Evolutionary conservation across 2,329 filamentous ascomycete genomes (phyloP).

Genomic region (Fusarium denticulatum): DNA sequence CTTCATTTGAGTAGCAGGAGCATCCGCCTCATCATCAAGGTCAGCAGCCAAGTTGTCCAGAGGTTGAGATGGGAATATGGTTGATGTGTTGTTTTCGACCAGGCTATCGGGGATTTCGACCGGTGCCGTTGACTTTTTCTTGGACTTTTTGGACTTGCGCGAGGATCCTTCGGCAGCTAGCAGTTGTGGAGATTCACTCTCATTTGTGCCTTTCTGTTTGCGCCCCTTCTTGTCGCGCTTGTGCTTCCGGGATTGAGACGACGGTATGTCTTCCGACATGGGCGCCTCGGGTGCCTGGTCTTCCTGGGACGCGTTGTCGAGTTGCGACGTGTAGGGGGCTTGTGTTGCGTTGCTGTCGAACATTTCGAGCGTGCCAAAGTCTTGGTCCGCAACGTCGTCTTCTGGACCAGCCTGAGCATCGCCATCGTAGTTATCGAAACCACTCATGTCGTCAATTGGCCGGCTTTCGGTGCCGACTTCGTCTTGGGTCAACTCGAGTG

Average conservation of each 20-base stretch:
- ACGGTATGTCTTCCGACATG: constrained; percentile 41
- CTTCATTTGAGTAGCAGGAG: constrained; percentile 41
- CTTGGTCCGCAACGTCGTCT: constrained; percentile 41
- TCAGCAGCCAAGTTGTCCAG: constrained; percentile 14
- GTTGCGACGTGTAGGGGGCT: constrained; percentile 46
- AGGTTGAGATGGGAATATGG: constrained; percentile 14
- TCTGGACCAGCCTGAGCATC: constrained; percentile 37
- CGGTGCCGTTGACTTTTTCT: constrained; percentile 32
- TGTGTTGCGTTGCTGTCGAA: constrained; percentile 51
- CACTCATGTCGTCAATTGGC: constrained; percentile 41
- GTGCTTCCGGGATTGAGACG: constrained; percentile 39
- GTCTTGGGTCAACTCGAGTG: constrained; percentile 13
- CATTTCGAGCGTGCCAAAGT: constrained; percentile 52
- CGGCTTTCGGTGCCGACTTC: constrained; percentile 40
- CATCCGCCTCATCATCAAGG: constrained; percentile 29
- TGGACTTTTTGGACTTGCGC: constrained; percentile 43
- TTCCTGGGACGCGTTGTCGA: constrained; percentile 23
- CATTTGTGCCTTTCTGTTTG: constrained; percentile 38
- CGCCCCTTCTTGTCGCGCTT: constrained; percentile 49
- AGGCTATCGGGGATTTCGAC: constrained; percentile 38
- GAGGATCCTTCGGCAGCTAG: constrained; percentile 28
- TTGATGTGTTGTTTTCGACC: constrained; percentile 7
- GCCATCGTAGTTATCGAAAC: constrained; percentile 41
- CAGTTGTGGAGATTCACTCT: constrained; percentile 27
- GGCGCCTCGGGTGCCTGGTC: constrained; percentile 44